Evolutionary conservation across 257 asterid genomes (phyloP).

Genomic region (Lithospermum erythrorhizon): DNA sequence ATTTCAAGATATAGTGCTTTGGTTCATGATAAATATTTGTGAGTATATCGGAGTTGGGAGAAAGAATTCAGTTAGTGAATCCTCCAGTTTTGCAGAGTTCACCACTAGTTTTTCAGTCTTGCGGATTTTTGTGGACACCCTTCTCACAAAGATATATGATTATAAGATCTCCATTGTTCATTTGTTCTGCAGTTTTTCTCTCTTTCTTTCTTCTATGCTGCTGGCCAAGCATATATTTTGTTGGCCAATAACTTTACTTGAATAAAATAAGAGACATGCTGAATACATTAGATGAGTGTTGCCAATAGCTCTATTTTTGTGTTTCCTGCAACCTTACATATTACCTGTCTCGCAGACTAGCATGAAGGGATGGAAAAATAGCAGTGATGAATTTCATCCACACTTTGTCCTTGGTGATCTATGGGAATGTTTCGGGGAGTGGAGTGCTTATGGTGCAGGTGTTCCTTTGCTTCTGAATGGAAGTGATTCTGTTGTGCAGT

Average conservation of each 20-base stretch:
- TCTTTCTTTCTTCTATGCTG: neutral
- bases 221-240: too few species aligned
- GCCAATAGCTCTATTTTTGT: too few species aligned
- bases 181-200: too few species aligned
- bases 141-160: too few species aligned
- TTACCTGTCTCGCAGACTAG: slow-evolving; percentile 49
- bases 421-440: slow-evolving; percentile 88
- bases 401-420: slow-evolving; percentile 81
- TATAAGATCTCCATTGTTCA: neutral
- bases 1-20: neutral
- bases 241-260: too few species aligned
- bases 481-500: slow-evolving; percentile 67
- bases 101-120: neutral
- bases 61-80: neutral
- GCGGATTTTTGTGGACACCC: neutral
- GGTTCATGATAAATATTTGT: neutral
- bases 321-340: neutral
- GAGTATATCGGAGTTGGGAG: too few species aligned
- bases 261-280: too few species aligned
- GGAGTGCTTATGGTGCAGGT: slow-evolving; percentile 97
- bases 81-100: neutral
- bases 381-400: slow-evolving; percentile 43
- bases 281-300: too few species aligned
- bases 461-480: slow-evolving; percentile 71
- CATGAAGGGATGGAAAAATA: slow-evolving; percentile 47